Base-by-base conservation (phyloP, 1,284 basidiomycete species). In the Marasmius tenuissimus region DNA sequence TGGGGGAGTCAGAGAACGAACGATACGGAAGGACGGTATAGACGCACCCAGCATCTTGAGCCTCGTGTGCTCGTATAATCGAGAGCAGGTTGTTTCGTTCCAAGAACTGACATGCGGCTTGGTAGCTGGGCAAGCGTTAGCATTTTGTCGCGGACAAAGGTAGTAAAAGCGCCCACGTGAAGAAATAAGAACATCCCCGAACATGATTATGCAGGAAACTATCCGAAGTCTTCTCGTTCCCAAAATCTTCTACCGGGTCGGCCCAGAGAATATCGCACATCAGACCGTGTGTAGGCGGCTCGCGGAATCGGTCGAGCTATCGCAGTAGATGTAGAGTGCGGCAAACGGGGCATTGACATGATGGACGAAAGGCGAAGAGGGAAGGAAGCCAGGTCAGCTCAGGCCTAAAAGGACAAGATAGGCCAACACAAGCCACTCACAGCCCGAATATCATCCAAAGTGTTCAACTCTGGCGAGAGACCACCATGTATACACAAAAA, bases 181-280 rank as follows among this genome's bases (percentile, higher is more conserved):
- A 97, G 82, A 97, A 97, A 78, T 93, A 97, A 10, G 91, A 93
- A 76, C 95, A 97, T n/a, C 95, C 95, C 65, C 95, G 85, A 54
- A 97, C 94, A 70, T 96, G 93, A 71, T 97, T 97, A 73, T 97
- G 95, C 42, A 97, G 72, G 72, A 96, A 97, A 66, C 87, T 91
- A 62, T 94, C 92, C 37, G 84, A 83, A 42, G 85, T 92, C 80
- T 94, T 96, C 78, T 97, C 95, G 61, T 88, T 88, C 5, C 94
- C 95, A 73, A 97, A 97, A 73, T 96, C 94, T 74, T 97, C 95
- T 1, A 96, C 82, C 8, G 95, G 96, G 77, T 97, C 95, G 1
- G 95, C 91, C 95, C 95, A 97, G 37, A 97, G 82, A 65, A 97
- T 91, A 72, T 97, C 95, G 72, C 95, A 97, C 94, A 97, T 97